A percentile compares a stretch with the other conserved stretches of the same genome.
Conservation (phyloP, 345 rosid genomes). For the Nephelium lappaceum region DNA sequence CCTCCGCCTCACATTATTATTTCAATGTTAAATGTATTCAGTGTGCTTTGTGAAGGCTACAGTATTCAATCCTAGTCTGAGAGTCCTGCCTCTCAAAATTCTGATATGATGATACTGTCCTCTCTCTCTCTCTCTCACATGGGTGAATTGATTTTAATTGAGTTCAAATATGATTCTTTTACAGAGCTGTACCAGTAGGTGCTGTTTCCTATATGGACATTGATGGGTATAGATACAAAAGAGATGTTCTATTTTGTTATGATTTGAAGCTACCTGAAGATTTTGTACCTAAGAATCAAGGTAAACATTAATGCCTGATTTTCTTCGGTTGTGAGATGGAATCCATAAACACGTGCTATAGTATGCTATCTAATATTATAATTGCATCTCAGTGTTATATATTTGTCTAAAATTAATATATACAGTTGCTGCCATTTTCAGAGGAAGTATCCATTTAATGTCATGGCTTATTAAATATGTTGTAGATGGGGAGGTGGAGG, state of each 20-base stretch:
- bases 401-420: neutral
- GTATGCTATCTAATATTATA: neutral
- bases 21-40: neutral
- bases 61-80: neutral
- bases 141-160: slow-evolving; percentile 14
- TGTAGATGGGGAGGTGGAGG: slow-evolving; percentile 94
- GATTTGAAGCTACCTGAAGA: slow-evolving; percentile 74
- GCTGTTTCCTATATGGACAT: slow-evolving; percentile 85
- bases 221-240: slow-evolving; percentile 63
- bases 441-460: neutral
- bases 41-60: neutral
- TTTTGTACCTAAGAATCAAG: slow-evolving; percentile 73
- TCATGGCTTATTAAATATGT: slow-evolving; percentile 1
- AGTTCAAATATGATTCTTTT: slow-evolving; percentile 15
- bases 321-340: neutral
- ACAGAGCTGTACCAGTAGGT: slow-evolving; percentile 79
- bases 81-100: neutral
- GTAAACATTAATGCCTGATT: slow-evolving; percentile 33
- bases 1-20: slow-evolving; percentile 4
- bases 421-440: neutral
- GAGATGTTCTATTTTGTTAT: slow-evolving; percentile 86
- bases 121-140: slow-evolving; percentile 1
- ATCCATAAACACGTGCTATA: neutral
- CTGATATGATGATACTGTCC: neutral
- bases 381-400: slow-evolving; percentile 5